phyloP scores from a whole-genome alignment of 305 asterid genomes.

The Fraxinus angustifolia region DNA sequence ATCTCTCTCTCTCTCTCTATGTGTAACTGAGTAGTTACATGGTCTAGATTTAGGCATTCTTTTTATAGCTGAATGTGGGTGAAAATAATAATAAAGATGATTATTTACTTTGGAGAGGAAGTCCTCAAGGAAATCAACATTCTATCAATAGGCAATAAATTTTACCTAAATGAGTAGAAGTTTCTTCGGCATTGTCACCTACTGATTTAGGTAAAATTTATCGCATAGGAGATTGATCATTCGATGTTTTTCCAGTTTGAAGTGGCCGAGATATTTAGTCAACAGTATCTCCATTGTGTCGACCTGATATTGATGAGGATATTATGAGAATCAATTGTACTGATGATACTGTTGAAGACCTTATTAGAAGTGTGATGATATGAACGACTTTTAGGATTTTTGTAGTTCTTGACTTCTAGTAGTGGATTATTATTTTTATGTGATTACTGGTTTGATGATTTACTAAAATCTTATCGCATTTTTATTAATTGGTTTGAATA shows the following conservation, averaged over 20 bases:
- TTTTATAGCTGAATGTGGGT: too few species aligned
- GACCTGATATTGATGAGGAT: not conserved
- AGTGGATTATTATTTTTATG: not conserved
- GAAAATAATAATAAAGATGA: too few species aligned
- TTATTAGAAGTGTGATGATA: not conserved
- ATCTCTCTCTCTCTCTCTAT: too few species aligned
- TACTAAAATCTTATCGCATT: not conserved
- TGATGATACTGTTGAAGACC: not conserved
- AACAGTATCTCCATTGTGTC: not conserved
- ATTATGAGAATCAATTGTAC: not conserved
- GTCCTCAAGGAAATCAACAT: too few species aligned
- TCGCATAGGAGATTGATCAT: conserved; percentile 5
- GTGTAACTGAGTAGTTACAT: too few species aligned
- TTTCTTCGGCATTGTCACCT: conserved; percentile 40
- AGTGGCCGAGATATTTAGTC: conserved; percentile 3
- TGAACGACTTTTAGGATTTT: not conserved
- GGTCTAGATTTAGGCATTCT: too few species aligned
- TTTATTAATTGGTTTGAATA: not conserved
- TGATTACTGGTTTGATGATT: not conserved
- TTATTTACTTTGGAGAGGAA: too few species aligned
- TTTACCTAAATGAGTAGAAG: too few species aligned
- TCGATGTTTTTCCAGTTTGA: not conserved
- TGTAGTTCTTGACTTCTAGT: not conserved
- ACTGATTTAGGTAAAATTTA: conserved; percentile 48
- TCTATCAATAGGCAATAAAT: too few species aligned